Base-by-base conservation (phyloP, 176 grass and related monocot genomes). In the Avena atlantica region DNA sequence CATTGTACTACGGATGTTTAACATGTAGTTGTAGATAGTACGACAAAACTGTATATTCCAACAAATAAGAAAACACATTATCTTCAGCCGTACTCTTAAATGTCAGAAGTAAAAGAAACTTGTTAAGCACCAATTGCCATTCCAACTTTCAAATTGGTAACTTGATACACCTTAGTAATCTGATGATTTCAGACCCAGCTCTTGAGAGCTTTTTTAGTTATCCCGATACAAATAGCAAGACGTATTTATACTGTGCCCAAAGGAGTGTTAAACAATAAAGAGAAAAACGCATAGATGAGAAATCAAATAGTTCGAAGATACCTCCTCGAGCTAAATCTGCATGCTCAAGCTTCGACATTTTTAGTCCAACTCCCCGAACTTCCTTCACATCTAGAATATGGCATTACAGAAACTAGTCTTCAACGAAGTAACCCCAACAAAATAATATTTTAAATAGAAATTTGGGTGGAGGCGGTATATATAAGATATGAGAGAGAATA, bases 341-440 rank as follows among this genome's bases (percentile, higher is more conserved):
- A 85, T 78, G 86, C 69, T 95, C 93, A 82, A 98, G 95, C 78
- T 84, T 91, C 83, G 95, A 90, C 81, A 98, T 57, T 81, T 93
- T 87, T 81, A 98, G 87, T 17, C 96, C 96, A 87, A 98, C 84
- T 81, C 96, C 96, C 55, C 96, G 86, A 86, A 98, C 92, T 95
- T 98, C 93, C 89, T 94, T 98, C 70, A 94, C 91, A 91, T 95
- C 96, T 98, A 76, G 21, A 82, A 81, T 77, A 13, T 78, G 20
- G 45, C 8, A 82, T 81, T 66, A 36, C 9, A 56, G 31, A 80
- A 69, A 47, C 88, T 81, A 91, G 49, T 69, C 48, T 80, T 87
- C 49, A 84, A 68, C 40, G 80, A 19, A 48, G 34, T 58, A 75
- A 84, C 79, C 7, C 25, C 16, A 52, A 67, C 9, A 74, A 37